phyloP scores from a whole-genome alignment of 2,329 filamentous ascomycete genomes.

The Drechslerella coelobrocha region DNA sequence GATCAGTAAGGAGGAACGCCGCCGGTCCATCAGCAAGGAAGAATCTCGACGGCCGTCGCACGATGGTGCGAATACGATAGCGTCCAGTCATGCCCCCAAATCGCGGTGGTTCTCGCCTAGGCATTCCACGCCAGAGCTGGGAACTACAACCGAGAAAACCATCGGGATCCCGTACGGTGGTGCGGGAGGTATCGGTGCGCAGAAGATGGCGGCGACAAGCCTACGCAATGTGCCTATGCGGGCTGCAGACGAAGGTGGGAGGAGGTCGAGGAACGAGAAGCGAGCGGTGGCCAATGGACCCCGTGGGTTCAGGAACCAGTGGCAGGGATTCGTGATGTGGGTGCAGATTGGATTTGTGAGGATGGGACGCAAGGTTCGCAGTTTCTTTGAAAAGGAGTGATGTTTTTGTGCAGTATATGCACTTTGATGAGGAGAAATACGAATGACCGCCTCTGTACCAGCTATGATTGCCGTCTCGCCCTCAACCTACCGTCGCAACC shows the following conservation, averaged over 20 bases:
- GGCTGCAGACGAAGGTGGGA: conserved; percentile 26
- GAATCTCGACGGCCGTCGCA: conserved; percentile 44
- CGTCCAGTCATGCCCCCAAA: conserved; percentile 21
- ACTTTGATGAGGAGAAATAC: conserved; percentile 23
- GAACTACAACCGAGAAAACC: conserved; percentile 44
- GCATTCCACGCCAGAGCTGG: conserved; percentile 42
- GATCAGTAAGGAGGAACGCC: conserved; percentile 39
- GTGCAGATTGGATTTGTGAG: conserved; percentile 47
- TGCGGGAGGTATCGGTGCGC: neutral
- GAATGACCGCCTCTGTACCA: conserved; percentile 37
- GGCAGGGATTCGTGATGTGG: conserved; percentile 50
- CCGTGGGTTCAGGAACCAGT: conserved; percentile 44
- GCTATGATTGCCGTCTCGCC: conserved; percentile 20
- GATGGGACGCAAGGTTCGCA: conserved; percentile 51
- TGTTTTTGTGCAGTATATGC: neutral
- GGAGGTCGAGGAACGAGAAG: conserved; percentile 39
- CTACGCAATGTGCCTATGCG: conserved; percentile 34
- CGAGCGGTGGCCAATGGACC: conserved; percentile 1
- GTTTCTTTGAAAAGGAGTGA: conserved; percentile 43
- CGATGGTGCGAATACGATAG: conserved; percentile 30
- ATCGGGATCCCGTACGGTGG: conserved; percentile 36
- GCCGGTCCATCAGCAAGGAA: conserved; percentile 42
- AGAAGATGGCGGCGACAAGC: conserved; percentile 16
- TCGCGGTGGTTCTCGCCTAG: conserved; percentile 23
- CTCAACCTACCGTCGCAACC: conserved; percentile 2